A percentile compares a stretch with the other conserved stretches of the same genome.
Conservation (phyloP, 331 rosid genomes). For the Malus hybrid region DNA sequence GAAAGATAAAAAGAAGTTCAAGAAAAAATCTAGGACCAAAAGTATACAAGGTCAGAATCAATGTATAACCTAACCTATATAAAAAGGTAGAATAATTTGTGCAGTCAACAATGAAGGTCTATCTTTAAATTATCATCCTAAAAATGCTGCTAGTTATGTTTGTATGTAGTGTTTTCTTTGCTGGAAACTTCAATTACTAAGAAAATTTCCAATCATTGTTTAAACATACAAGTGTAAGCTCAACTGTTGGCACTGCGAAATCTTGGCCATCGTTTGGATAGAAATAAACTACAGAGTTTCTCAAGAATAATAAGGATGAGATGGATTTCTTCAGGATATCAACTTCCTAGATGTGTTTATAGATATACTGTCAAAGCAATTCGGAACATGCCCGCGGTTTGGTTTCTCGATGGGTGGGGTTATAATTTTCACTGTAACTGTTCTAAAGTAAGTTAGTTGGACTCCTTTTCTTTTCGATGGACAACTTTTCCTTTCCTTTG, state of each 20-base stretch:
- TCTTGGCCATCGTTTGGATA: background rate
- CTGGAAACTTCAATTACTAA: background rate
- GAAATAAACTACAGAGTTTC: background rate
- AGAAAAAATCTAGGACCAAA: background rate
- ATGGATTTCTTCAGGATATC: background rate
- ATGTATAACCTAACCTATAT: background rate
- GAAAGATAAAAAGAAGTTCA: background rate
- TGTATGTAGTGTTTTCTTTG: background rate
- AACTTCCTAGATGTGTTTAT: background rate
- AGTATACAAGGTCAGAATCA: background rate
- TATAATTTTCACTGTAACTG: background rate
- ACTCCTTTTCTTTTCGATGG: background rate
- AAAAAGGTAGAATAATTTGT: background rate
- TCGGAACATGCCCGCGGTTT: background rate
- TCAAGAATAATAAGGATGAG: background rate
- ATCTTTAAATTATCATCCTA: background rate
- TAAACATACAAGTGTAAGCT: background rate
- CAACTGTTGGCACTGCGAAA: background rate
- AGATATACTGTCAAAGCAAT: background rate
- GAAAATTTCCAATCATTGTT: background rate
- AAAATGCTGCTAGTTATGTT: background rate
- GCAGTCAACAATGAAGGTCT: background rate
- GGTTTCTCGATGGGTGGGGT: background rate
- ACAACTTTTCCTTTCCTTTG: background rate
- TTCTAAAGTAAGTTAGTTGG: background rate